Percentiles rank a stretch among this genome's conserved stretches.
These are phyloP conservation scores for Pleurotus eryngii DNA, from an alignment of 768 basidiomycete species.

Conservation along the genomic window DNA sequence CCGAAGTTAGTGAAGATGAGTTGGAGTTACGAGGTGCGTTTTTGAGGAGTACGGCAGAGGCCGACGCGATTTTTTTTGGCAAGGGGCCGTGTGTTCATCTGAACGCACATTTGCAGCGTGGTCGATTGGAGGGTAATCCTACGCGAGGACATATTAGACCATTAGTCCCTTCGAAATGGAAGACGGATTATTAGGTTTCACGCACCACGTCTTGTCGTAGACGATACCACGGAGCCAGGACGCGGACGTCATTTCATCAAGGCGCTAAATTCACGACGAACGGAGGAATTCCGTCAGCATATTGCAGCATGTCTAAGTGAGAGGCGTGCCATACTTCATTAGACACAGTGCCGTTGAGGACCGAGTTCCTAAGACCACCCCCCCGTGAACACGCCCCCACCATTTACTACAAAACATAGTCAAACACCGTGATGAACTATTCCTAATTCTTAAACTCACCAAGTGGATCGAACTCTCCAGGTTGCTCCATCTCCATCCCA, in stretches of 20 bases:
- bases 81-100: conserved; percentile 61
- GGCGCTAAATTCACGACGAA: neutral
- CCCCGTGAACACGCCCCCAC: neutral
- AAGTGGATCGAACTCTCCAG: conserved; percentile 8
- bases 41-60: conserved; percentile 73
- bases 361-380: neutral
- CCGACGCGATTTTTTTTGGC: conserved; percentile 71
- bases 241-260: conserved; percentile 48
- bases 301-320: neutral
- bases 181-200: conserved; percentile 50
- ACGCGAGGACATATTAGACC: neutral
- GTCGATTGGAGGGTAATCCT: neutral
- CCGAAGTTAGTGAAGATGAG: neutral
- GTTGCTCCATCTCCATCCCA: conserved; percentile 17
- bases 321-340: neutral
- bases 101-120: conserved; percentile 52
- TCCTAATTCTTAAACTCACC: neutral
- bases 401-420: neutral
- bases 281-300: neutral
- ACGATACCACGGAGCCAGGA: conserved; percentile 69
- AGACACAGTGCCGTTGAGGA: neutral
- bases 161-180: neutral
- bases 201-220: conserved; percentile 61
- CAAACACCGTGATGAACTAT: neutral
- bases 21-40: neutral